Evolutionary conservation across 2,329 filamentous ascomycete species (phyloP), one percentile per base, ranked within the genome.

Genomic region (Didymella exigua): DNA sequence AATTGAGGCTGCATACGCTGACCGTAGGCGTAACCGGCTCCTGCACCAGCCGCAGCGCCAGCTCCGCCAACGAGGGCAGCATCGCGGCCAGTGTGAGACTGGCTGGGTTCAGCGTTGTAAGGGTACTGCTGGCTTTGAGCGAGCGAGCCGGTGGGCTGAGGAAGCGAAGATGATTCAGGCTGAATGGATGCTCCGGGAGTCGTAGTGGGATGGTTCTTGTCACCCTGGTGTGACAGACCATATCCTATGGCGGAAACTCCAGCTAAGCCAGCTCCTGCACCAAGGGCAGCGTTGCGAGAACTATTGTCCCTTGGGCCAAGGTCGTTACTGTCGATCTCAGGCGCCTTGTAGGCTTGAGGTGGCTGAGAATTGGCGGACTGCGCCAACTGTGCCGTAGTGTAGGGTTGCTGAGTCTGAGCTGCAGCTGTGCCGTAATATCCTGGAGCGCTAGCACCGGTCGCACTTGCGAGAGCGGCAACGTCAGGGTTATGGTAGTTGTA

Each of bases 1-100:
- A 52, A 52, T 10, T 52, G 49, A 19, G 48, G 44, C 43, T 57
- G 54, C 2, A 59, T 44, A 14, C 70, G 63, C 40, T 74, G 67
- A 7, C 65, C 66, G 42, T 67, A 58, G 3, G 61, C 67, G 44
- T 73, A 68, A 9, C 63, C 64, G 13, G 65, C 70, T n/a, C 67
- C 71, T 11, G 62, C 60, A 29, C 59, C 26, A 38, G 54, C 61
- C 16, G 47, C 63, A 38, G 58, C 54, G 30, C 58, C 65, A 47
- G 56, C 56, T 23, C 41, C 52, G 21, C 52, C 56, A 10, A 33
- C 37, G 13, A 57, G 38, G 11, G 49, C 49, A 19, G 54, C 49
- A 44, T 57, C 40, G 6, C 54, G 54, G n/a, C 41, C 41, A n/a
- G 34, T 31, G 9, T 57, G 44, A 26, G 33, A 40, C 14, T 47